A percentile compares a stretch with the other conserved stretches of the same genome.
Conservation (phyloP, 2,329 filamentous ascomycete genomes). For the Zymoseptoria pseudotritici region DNA sequence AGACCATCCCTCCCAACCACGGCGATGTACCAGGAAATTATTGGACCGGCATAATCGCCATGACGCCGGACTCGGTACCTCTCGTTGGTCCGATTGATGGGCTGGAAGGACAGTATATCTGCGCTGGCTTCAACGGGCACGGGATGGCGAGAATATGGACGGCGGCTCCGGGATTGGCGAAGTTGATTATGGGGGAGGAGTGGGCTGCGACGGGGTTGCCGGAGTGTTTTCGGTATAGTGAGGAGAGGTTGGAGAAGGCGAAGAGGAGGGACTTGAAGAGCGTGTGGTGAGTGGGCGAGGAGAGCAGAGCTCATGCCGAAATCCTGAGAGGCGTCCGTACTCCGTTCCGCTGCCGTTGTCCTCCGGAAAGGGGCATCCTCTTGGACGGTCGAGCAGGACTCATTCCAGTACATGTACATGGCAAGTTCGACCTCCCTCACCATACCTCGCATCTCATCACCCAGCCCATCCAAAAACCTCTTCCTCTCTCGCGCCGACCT, state of each 20-base stretch:
- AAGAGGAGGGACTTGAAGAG: conserved; percentile 11
- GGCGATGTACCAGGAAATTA: conserved; percentile 41
- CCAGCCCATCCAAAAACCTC: too few species aligned
- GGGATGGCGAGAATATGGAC: conserved; percentile 44
- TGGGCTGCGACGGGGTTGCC: conserved; percentile 17
- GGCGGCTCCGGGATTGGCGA: conserved; percentile 39
- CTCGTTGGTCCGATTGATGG: conserved; percentile 39
- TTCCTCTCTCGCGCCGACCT: too few species aligned
- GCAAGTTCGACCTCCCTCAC: too few species aligned
- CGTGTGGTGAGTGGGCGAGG: conserved; percentile 8
- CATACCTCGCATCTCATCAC: too few species aligned
- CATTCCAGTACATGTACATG: too few species aligned
- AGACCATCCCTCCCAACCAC: conserved; percentile 15
- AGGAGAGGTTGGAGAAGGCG: conserved; percentile 9
- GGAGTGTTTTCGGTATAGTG: conserved; percentile 18
- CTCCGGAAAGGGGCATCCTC: too few species aligned
- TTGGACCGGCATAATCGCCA: conserved; percentile 44
- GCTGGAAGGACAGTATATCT: conserved; percentile 41
- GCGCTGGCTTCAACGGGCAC: conserved; percentile 46
- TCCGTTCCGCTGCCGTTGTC: too few species aligned
- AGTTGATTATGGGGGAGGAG: conserved; percentile 32
- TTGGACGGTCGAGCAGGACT: too few species aligned
- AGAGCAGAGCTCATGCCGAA: too few species aligned
- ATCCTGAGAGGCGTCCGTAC: too few species aligned
- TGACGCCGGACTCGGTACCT: conserved; percentile 41